A percentile compares a stretch with the other conserved stretches of the same genome.
These are phyloP conservation scores for Triticum aestivum DNA, from an alignment of 176 grass and related monocot genomes.

Conservation along the genomic window IWGSC_CS_RefSeq_v2.1 NC_057806.1:558197917-558198416, in stretches of 20 bases:
- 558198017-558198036: conserved; percentile 18
- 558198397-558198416: conserved; percentile 98
- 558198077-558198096: conserved; percentile 36
- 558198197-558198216: conserved; percentile 63
- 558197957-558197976: conserved; percentile 53
- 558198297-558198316: conserved; percentile 58
- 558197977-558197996: conserved; percentile 49
- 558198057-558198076: conserved; percentile 14
- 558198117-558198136: conserved; percentile 43
- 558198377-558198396: conserved; percentile 97
- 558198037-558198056: conserved; percentile 36
- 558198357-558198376: conserved; percentile 94
- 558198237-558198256: conserved; percentile 77
- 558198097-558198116: conserved; percentile 39
- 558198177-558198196: conserved; percentile 67
- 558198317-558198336: conserved; percentile 38
- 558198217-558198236: conserved; percentile 91
- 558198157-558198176: conserved; percentile 54
- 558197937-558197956: conserved; percentile 41
- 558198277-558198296: conserved; percentile 47
- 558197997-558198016: conserved; percentile 34
- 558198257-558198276: conserved; percentile 37
- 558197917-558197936: conserved; percentile 44
- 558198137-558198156: conserved; percentile 44
- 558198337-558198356: conserved; percentile 72